phyloP scores from a whole-genome alignment of 345 rosid genomes.

The Eucalyptus cladocalyx region DNA sequence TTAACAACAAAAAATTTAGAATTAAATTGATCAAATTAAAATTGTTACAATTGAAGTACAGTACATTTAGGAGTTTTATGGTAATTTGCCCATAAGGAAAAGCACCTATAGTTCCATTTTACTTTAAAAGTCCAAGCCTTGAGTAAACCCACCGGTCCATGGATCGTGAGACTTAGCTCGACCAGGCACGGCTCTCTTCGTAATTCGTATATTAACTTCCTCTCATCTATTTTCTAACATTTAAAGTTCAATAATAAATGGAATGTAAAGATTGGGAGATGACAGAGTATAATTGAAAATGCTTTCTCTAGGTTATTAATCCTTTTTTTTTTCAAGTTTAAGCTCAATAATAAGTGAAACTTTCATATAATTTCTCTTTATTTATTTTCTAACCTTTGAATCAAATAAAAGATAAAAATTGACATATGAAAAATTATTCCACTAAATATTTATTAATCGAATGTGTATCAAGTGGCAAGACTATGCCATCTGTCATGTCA shows the following conservation, averaged over 20 bases:
- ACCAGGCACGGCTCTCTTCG: background rate
- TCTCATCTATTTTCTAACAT: background rate
- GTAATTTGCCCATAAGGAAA: background rate
- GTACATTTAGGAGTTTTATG: background rate
- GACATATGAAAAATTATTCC: background rate
- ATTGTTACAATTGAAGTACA: background rate
- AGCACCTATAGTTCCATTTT: background rate
- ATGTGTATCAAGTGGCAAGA: background rate
- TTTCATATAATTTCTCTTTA: background rate
- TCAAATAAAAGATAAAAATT: too few relatives aligned
- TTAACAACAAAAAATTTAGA: fast-evolving
- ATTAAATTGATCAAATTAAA: background rate
- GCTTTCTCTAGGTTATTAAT: background rate
- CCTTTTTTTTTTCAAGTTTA: background rate
- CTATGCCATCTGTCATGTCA: background rate
- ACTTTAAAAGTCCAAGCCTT: background rate
- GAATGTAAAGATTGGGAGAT: background rate
- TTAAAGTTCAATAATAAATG: background rate
- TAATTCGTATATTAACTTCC: background rate
- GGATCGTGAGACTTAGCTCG: background rate
- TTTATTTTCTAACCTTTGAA: background rate
- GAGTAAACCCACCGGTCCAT: background rate
- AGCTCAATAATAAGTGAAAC: background rate
- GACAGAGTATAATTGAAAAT: background rate
- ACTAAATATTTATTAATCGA: background rate